Evolutionary conservation across 768 basidiomycete species (phyloP).

Genomic region (Trichaptum fuscoviolaceum): DNA sequence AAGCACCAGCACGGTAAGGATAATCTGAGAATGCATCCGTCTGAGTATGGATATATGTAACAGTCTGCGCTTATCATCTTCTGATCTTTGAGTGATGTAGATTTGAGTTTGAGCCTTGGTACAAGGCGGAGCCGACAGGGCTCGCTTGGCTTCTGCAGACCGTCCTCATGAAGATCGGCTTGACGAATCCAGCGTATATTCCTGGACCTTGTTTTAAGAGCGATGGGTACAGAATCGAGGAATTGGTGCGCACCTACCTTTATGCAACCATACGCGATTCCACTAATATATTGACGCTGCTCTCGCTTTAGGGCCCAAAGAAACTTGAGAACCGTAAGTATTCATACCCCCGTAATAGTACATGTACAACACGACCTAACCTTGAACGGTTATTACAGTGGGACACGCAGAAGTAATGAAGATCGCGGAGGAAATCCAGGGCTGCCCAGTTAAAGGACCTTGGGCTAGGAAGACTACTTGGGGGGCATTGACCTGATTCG

Average conservation of each 20-base stretch:
- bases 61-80: conserved; percentile 10
- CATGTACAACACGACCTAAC: no score
- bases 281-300: neutral
- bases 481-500: neutral
- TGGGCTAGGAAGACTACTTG: conserved; percentile 17
- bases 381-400: conserved; percentile 26
- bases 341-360: no score
- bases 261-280: neutral
- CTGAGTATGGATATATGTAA: conserved; percentile 18
- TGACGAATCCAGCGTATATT: conserved; percentile 37
- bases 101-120: conserved; percentile 39
- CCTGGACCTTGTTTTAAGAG: conserved; percentile 17
- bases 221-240: conserved; percentile 16
- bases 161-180: conserved; percentile 35
- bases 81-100: conserved; percentile 12
- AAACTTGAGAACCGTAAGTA: neutral
- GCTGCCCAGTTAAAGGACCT: conserved; percentile 35
- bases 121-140: conserved; percentile 29
- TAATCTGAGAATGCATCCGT: conserved; percentile 31
- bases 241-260: conserved; percentile 27
- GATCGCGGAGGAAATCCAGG: conserved; percentile 36
- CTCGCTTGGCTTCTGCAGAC: conserved; percentile 28
- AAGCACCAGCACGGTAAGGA: conserved; percentile 13
- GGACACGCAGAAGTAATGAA: conserved; percentile 38
- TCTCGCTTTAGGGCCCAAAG: neutral